Base-by-base conservation (phyloP, 352 stramenopile species). In the Globisporangium parvum region DNA sequence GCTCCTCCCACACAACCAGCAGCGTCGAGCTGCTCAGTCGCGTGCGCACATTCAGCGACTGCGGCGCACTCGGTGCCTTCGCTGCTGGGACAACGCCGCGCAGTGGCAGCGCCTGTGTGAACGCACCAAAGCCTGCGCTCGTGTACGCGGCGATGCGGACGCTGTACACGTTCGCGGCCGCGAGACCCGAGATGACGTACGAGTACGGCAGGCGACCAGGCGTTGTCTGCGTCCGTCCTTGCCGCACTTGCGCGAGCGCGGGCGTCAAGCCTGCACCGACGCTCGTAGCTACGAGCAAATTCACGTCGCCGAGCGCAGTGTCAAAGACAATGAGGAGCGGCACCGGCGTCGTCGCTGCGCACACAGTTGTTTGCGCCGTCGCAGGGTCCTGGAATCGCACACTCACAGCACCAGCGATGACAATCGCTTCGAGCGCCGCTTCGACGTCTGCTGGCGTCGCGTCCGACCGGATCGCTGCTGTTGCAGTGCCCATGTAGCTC, bases 121-220 rank as follows among this genome's bases (percentile, higher is more conserved):
- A 95, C 0, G 71, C 45, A 0, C 95, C 92, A 56, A 95, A 98
- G 17, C 96, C 96, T 15, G 97, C 66, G 26, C 77, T 91, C 67
- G 97, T 98, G 77, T 98, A 98, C 18, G 95, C 93, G 10, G 91
- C 88, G 10, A 98, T 80, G 21, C 94, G 88, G 3, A 85, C 86
- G 35, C 80, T 91, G 60, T 98, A 98, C 5, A 62, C 63, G n/a
- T 85, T 77, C 4, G 81, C 71, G 20, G 80, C 51, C 3, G 75
- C 59, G 8, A 98, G 74, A 0, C 85, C 85, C 6, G 63, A 73
- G 37, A 98, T 77, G 23, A 96, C 70, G 45, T 91, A 82, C 26
- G 85, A 89, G 56, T 95, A 96, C 12, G 76, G 76, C 50, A 96
- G 87, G 6, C 76, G 66, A 1, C 74, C 77, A n/a, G 95, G 60